Conservation (phyloP, 2,329 filamentous ascomycete species). For the Sporothrix pseudoabietina region DNA sequence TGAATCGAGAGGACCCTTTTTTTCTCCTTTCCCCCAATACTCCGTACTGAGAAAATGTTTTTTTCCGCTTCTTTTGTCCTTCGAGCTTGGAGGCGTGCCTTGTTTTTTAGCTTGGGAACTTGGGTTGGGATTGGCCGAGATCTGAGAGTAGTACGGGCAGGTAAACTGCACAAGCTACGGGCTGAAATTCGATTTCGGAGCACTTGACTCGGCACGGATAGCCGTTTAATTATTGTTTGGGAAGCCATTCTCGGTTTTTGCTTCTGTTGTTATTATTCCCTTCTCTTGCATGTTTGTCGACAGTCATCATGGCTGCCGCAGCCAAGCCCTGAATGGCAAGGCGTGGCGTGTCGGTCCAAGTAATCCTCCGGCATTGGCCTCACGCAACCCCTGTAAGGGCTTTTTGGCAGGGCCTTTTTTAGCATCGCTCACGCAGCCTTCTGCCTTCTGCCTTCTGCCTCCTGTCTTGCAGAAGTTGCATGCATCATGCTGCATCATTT, state of each 20-base stretch:
- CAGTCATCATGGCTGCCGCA: background rate
- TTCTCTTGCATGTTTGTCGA: background rate
- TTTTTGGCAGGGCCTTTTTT: background rate
- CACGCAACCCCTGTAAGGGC: background rate
- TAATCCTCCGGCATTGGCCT: slow-evolving; percentile 8
- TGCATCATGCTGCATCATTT: background rate
- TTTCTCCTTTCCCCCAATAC: background rate
- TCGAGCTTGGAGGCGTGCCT: background rate
- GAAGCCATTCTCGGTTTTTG: background rate
- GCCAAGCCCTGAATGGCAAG: background rate
- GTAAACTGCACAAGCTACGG: background rate
- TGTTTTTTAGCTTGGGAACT: slow-evolving; percentile 12
- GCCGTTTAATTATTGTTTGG: background rate
- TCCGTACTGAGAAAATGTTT: too few relatives aligned
- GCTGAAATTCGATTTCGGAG: background rate
- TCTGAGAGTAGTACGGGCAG: background rate
- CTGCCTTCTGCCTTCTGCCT: background rate
- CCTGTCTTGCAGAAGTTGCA: background rate
- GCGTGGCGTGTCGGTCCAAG: slow-evolving; percentile 5
- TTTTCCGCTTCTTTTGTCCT: background rate
- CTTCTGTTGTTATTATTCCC: background rate
- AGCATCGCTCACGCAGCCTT: background rate
- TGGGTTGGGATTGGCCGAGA: background rate
- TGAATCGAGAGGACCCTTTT: background rate
- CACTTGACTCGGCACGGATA: background rate